These are phyloP conservation scores for Croton setiger DNA, from an alignment of 441 rosid species.

Conservation along the genomic window DNA sequence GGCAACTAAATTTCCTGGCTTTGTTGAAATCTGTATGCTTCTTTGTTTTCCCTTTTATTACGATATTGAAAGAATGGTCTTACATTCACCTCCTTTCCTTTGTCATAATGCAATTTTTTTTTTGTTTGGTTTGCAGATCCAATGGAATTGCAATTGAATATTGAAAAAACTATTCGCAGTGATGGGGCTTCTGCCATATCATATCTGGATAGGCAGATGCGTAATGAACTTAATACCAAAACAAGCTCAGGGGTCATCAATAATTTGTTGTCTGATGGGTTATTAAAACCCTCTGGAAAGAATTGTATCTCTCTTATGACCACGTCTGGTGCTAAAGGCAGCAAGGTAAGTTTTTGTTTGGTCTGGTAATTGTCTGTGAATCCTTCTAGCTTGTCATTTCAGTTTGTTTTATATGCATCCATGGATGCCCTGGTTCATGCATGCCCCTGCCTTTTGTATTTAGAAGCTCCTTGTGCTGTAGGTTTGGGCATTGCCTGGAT, in stretches of 20 bases:
- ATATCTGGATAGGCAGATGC: conserved; percentile 76
- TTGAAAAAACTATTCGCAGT: conserved; percentile 70
- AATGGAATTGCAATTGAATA: conserved; percentile 52
- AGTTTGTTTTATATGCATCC: not conserved
- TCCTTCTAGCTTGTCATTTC: conserved; percentile 2
- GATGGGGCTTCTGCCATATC: conserved; percentile 83
- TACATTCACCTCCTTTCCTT: not conserved
- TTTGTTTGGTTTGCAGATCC: conserved; percentile 51
- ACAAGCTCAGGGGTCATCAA: conserved; percentile 68
- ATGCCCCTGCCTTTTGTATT: not conserved
- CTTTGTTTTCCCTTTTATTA: conserved; percentile 1
- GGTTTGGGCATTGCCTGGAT: not conserved
- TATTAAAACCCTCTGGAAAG: conserved; percentile 81
- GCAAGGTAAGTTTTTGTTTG: conserved; percentile 60
- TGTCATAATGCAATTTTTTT: conserved; percentile 9
- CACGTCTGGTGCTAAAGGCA: conserved; percentile 98
- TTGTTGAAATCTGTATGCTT: not conserved
- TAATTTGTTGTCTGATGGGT: conserved; percentile 79
- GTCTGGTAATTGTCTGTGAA: conserved; percentile 6
- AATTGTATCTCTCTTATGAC: conserved; percentile 98
- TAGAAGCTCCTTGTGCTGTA: not conserved
- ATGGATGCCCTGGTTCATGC: too few species aligned
- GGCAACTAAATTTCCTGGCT: conserved; percentile 2
- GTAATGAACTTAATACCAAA: conserved; percentile 67
- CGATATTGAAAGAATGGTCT: not conserved